These are phyloP conservation scores for Cryptosporidium viatorum DNA, from an alignment of 169 alveolate genomes.

Conservation along the genomic window DNA sequence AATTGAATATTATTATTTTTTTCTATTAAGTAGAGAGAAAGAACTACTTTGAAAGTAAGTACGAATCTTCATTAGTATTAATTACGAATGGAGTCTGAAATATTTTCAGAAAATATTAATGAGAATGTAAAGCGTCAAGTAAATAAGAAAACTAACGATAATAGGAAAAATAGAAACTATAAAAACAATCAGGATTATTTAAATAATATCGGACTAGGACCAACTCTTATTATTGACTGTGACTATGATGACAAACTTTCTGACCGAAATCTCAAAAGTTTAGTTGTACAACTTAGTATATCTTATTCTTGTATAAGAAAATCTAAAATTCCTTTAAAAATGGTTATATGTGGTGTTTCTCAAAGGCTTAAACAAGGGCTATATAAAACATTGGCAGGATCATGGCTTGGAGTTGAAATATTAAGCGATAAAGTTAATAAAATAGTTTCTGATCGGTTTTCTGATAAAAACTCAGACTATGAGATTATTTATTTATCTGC, in stretches of 20 bases:
- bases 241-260: constrained; percentile 61
- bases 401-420: constrained; percentile 68
- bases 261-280: constrained; percentile 54
- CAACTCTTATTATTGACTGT: constrained; percentile 56
- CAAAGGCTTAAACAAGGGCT: constrained; percentile 54
- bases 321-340: constrained; percentile 28
- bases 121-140: background rate
- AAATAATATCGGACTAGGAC: constrained; percentile 18
- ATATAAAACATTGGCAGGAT: constrained; percentile 30
- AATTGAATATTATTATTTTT: background rate
- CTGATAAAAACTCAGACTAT: background rate
- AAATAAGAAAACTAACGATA: background rate
- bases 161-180: constrained; percentile 9
- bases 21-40: background rate
- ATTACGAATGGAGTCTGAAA: background rate
- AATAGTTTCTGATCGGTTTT: background rate
- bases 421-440: constrained; percentile 2
- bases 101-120: background rate
- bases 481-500: constrained; percentile 76
- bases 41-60: background rate
- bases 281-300: constrained; percentile 53
- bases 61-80: background rate
- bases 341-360: constrained; percentile 63
- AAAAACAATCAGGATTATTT: constrained; percentile 2
- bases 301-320: constrained; percentile 65